Evolutionary conservation across 805 yeast species (phyloP).

Genomic region (Candida stauntonica): DNA sequence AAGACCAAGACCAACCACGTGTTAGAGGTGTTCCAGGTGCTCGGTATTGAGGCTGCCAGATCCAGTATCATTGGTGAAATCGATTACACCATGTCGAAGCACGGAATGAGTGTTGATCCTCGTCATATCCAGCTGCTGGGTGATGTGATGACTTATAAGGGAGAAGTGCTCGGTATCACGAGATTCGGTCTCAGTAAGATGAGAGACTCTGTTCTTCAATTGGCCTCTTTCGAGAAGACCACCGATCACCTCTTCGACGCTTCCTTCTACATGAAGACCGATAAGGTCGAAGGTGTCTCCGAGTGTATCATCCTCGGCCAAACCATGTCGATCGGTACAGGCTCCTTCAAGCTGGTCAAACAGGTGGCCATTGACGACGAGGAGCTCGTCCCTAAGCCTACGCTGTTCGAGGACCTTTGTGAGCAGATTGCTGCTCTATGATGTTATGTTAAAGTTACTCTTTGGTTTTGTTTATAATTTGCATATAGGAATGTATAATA

Average conservation of each 20-base stretch:
- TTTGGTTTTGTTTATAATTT: conserved; percentile 1
- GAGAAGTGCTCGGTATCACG: conserved; percentile 96
- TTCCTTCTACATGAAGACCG: conserved; percentile 95
- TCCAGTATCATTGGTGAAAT: conserved; percentile 89
- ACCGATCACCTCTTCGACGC: conserved; percentile 98
- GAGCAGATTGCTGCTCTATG: conserved; percentile 5
- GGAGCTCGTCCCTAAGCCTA: conserved; percentile 41
- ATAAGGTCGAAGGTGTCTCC: conserved; percentile 93
- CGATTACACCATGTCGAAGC: conserved; percentile 96
- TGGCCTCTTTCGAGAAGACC: conserved; percentile 97
- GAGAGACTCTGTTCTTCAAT: conserved; percentile 96
- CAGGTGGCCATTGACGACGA: conserved; percentile 42
- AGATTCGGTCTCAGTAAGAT: conserved; percentile 96
- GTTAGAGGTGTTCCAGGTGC: conserved; percentile 78
- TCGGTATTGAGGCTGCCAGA: conserved; percentile 98
- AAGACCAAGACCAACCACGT: conserved; percentile 90
- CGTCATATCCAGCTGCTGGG: conserved; percentile 97
- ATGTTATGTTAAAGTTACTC: background rate
- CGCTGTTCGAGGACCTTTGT: conserved; percentile 42
- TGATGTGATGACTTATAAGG: conserved; percentile 98
- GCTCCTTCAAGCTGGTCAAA: conserved; percentile 83
- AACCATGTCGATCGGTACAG: conserved; percentile 97
- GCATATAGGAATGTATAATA: background rate
- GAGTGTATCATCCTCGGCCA: conserved; percentile 97
- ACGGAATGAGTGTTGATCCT: conserved; percentile 99